Conservation (phyloP, 345 rosid species). For the Viola odorata region DNA sequence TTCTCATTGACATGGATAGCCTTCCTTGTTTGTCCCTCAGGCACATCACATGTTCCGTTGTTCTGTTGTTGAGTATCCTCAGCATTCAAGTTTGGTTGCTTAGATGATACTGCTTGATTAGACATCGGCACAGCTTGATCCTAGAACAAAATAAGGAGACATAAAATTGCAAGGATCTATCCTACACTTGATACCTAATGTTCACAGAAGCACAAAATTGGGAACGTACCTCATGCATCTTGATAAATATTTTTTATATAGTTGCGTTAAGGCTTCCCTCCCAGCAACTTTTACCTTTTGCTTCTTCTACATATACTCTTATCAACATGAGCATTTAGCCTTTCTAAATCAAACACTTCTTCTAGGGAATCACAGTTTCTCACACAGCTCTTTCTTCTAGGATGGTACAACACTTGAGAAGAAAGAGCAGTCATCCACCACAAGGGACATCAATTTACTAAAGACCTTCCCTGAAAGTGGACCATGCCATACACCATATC, state of each 20-base stretch:
- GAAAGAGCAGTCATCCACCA: slow-evolving; percentile 1
- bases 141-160: no score
- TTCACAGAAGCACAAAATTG: neutral
- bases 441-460: neutral
- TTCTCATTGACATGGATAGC: no score
- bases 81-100: no score
- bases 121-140: no score
- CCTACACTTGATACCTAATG: no score
- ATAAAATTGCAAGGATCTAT: no score
- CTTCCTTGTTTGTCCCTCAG: no score
- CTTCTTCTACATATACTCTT: neutral
- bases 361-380: slow-evolving; percentile 1
- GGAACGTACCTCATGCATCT: neutral
- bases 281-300: neutral
- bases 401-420: slow-evolving; percentile 1
- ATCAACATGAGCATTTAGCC: slow-evolving; percentile 2
- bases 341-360: neutral
- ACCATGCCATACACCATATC: neutral
- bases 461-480: neutral
- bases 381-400: neutral
- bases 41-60: no score
- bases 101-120: no score
- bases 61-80: no score
- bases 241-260: no score
- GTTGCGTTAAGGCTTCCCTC: slow-evolving; percentile 1